Evolutionary conservation across 805 yeast genomes (phyloP).

Genomic region (Candida tibetensis): DNA sequence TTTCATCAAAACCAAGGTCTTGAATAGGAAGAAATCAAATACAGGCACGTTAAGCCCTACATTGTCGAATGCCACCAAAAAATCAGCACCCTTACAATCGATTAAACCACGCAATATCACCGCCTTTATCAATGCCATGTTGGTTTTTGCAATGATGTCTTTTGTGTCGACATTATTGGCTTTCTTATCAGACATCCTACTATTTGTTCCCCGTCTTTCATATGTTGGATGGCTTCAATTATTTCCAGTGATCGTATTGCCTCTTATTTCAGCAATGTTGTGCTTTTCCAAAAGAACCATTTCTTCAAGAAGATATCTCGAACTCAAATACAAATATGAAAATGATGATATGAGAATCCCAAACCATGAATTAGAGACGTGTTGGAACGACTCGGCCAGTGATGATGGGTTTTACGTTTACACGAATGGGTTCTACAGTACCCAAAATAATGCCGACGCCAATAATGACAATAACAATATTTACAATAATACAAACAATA

Average conservation of each 20-base stretch:
- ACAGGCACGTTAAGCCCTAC: background rate
- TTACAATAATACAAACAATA: constrained; percentile 8
- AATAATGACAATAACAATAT: background rate
- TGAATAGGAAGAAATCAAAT: background rate
- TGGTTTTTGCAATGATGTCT: constrained; percentile 62
- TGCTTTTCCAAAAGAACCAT: constrained; percentile 73
- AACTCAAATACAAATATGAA: constrained; percentile 26
- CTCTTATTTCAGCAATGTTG: constrained; percentile 59
- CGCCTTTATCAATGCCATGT: constrained; percentile 46
- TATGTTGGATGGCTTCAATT: constrained; percentile 88
- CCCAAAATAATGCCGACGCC: constrained; percentile 13
- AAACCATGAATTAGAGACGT: constrained; percentile 10
- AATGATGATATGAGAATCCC: constrained; percentile 36
- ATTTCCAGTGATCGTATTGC: constrained; percentile 62
- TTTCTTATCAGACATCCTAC: constrained; percentile 74
- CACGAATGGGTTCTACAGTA: constrained; percentile 40
- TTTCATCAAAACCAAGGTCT: background rate
- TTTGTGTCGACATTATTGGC: constrained; percentile 70
- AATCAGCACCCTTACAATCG: background rate
- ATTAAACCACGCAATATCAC: constrained; percentile 5
- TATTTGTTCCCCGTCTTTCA: constrained; percentile 71
- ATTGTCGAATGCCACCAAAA: background rate
- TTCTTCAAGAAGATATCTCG: constrained; percentile 45
- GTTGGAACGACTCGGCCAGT: constrained; percentile 25
- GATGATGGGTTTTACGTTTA: constrained; percentile 45